A percentile compares a stretch with the other conserved stretches of the same genome.
phyloP scores from a whole-genome alignment of 1,284 basidiomycete genomes.

The Austroboletus novae-zelandiae region DNA sequence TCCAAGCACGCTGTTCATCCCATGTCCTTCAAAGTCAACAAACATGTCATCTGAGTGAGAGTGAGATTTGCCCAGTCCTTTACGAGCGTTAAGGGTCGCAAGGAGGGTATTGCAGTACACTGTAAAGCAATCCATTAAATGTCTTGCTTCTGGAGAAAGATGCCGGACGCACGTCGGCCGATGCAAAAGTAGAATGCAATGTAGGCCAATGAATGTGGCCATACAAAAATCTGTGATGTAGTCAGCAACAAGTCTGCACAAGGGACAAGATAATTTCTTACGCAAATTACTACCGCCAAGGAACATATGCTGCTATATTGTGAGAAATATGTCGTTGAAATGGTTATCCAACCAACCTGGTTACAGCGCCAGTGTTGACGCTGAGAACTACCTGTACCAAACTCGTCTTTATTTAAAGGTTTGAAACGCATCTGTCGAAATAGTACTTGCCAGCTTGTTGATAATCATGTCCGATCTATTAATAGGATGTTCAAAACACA shows the following conservation, averaged over 20 bases:
- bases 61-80: conserved; percentile 27
- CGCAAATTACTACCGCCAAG: conserved; percentile 42
- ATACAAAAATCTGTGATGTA: conserved; percentile 33
- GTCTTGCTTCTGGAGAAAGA: too few species aligned
- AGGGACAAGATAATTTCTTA: conserved; percentile 15
- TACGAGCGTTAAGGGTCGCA: conserved; percentile 45
- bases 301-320: conserved; percentile 33
- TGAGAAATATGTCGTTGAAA: conserved; percentile 5
- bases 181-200: conserved; percentile 49
- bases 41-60: conserved; percentile 9
- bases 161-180: conserved; percentile 39
- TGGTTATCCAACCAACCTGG: conserved; percentile 21
- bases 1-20: not conserved
- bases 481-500: not conserved
- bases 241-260: not conserved
- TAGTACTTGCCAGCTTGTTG: conserved; percentile 38
- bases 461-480: conserved; percentile 47
- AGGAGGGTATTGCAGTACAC: conserved; percentile 50
- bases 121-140: conserved; percentile 2
- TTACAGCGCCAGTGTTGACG: conserved; percentile 47
- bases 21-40: conserved; percentile 3
- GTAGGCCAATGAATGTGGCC: conserved; percentile 44
- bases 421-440: not conserved
- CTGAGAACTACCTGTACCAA: conserved; percentile 43
- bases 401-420: not conserved